phyloP scores from a whole-genome alignment of 345 rosid genomes.

The Bruguiera sexangula region DNA sequence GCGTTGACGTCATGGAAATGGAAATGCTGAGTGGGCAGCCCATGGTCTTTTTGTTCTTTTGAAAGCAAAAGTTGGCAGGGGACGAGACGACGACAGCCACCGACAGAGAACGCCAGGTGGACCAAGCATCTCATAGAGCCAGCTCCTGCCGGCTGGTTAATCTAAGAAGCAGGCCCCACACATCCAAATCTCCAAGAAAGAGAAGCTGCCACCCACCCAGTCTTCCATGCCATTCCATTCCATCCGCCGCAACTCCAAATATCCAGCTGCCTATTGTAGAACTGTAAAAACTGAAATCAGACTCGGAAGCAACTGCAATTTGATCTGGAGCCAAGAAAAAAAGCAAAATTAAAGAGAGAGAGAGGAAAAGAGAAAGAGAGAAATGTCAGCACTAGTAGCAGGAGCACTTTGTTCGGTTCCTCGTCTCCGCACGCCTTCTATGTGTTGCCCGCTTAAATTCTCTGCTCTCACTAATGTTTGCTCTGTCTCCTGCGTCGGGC shows the following conservation, averaged over 20 bases:
- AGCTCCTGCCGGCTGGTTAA: constrained; percentile 25
- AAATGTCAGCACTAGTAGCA: constrained; percentile 36
- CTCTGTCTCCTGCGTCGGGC: constrained; percentile 11
- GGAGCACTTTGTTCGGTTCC: constrained; percentile 40
- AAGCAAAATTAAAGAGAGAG: neutral
- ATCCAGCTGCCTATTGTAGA: neutral
- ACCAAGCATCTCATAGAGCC: neutral
- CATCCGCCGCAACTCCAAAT: neutral
- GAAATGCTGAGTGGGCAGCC: too few relatives aligned
- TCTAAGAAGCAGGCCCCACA: constrained; percentile 22
- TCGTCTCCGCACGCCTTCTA: constrained; percentile 58
- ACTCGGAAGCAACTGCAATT: too few relatives aligned
- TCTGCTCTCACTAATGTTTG: constrained; percentile 24
- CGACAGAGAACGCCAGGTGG: constrained; percentile 6
- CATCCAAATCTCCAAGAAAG: constrained; percentile 17
- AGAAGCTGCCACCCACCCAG: neutral
- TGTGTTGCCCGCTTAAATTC: constrained; percentile 43
- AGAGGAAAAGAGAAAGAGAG: neutral
- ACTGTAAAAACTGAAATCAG: too few relatives aligned
- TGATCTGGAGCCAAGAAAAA: neutral
- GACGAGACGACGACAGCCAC: neutral
- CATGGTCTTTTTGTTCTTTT: too few relatives aligned
- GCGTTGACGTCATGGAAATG: too few relatives aligned
- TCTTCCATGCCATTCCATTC: neutral
- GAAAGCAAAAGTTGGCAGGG: too few relatives aligned